Base-by-base conservation (phyloP, 768 basidiomycete species). In the Paxillus ammoniavirescens region DNA sequence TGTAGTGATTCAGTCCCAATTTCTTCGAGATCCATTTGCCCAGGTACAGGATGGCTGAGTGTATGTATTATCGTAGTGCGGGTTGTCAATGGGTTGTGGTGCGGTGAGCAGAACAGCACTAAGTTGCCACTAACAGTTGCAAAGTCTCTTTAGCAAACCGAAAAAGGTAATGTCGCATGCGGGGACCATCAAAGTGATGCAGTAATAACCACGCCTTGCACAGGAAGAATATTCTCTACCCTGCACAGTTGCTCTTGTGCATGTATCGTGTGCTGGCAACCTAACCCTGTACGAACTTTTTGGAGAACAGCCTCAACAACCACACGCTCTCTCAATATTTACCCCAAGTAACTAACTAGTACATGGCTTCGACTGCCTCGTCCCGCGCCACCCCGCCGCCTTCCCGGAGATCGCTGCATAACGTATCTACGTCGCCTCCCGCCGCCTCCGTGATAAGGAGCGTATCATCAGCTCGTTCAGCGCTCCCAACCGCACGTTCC, bases 391-490 rank as follows among this genome's bases (percentile, higher is more conserved):
- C 77, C 44, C 74, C 82, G 30, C 70, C 71, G 28, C 52, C 77
- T 31, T 66, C 77, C 53, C 76, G 80, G 62, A 80, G 82, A 52
- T 64, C 75, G 18, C 62, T 74, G 10, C 75, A 42, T 65, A 77
- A 17, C 66, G 66, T 76, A 10, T 71, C 78, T 35, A 68, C 78
- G 5, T 63, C 72, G 3, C 71, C 80, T 3, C 67, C 79, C 4
- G 55, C 78, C 4, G 65, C 80, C 9, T 73, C 83, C 38, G 62
- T 81, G 15, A 47, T 52, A 21, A 77, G 77, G 59, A 77, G 82
- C 47, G 78, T 84, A 17, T 80, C 57, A 2, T 46, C 83, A 23
- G 80, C 85, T 14, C 85, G 90, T 56, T 81, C 87, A 28, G 82
- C 86, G 10, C 38, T 60, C 41, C 82, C 79, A 5, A 77, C 82